A percentile compares a stretch with the other conserved stretches of the same genome.
Evolutionary conservation across 768 basidiomycete genomes (phyloP).

Genomic region (Tylopilus vinaceipallidus): DNA sequence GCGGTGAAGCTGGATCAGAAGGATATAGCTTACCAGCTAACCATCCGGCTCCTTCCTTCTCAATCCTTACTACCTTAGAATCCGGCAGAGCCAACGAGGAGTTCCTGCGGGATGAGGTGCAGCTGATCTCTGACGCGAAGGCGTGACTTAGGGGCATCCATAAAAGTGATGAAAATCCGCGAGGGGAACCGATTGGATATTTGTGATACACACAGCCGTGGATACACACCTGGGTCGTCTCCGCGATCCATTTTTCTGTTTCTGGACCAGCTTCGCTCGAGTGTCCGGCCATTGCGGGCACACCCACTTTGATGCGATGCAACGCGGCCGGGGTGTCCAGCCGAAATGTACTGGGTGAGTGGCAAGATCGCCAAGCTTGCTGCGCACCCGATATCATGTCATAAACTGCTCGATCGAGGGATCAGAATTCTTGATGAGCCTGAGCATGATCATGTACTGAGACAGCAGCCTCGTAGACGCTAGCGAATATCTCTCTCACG

Average conservation of each 20-base stretch:
- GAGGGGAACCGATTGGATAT: neutral
- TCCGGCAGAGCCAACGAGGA: conserved; percentile 91
- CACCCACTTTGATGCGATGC: conserved; percentile 86
- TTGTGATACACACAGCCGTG: neutral
- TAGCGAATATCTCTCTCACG: conserved; percentile 82
- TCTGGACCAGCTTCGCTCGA: conserved; percentile 90
- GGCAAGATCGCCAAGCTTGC: neutral
- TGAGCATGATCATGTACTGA: conserved; percentile 97
- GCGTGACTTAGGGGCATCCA: conserved; percentile 93
- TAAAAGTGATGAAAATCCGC: conserved; percentile 96
- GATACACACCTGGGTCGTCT: conserved; percentile 82
- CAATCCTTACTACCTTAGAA: conserved; percentile 96
- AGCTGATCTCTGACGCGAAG: conserved; percentile 97
- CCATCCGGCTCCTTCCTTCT: conserved; percentile 89
- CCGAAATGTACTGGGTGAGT: conserved; percentile 34
- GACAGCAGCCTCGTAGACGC: conserved; percentile 92
- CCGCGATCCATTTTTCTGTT: conserved; percentile 95
- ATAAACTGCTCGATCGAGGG: conserved; percentile 88
- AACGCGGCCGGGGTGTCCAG: conserved; percentile 94
- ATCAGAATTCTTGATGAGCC: conserved; percentile 89
- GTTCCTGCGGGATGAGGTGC: conserved; percentile 90
- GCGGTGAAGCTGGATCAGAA: neutral
- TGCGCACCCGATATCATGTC: conserved; percentile 74
- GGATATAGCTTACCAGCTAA: conserved; percentile 69
- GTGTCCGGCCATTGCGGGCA: conserved; percentile 96